Evolutionary conservation across 345 rosid species (phyloP), one percentile per base, ranked within the genome.

Genomic region (Tarenaya hassleriana): DNA sequence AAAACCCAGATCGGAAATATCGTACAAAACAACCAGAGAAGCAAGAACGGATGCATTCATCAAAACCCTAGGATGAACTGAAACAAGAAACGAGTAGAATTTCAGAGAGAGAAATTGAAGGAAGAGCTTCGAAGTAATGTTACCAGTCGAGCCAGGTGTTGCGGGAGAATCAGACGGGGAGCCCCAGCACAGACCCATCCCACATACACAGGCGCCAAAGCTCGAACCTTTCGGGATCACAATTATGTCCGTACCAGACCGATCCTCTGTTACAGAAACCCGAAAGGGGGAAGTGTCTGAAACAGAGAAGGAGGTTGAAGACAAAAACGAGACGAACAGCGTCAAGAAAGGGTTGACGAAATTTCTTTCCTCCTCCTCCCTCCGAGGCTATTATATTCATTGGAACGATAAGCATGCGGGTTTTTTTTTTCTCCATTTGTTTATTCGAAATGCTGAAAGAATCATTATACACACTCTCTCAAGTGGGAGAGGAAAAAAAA

Each of bases 181-280:
- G 39, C 75, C 52, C 77, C 94, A 90, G 51, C 95, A 90, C 64
- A 34, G 74, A 46, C 88, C 90, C 91, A 81, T 83, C 33, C 52
- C 41, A n/a, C n/a, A n/a, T n/a, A n/a, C n/a, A n/a, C 12, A 7
- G 10, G 12, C 14, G 41, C 41, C 14, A 9, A 37, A 14, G 41
- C 41, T 37, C 29, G 29, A 24, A 5, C 2, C 42, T 33, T 42
- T 14, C 20, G 8, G 52, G 46, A 44, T 41, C 29, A 27, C 33
- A 50, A 4, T 7, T 56, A 69, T 18, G 35, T 44, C 33, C 2
- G 11, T 33, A 21, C 48, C 16, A 18, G 20, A n/a, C 10, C 0
- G 4, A 47, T 49, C 7, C 10, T 31, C n/a, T n/a, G n/a, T 13
- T n/a, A 38, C 29, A 24, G 29, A 24, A 24, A 24, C 2, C 29